Evolutionary conservation across 2,329 filamentous ascomycete species (phyloP).

Genomic region (Talaromyces albobiverticillius): DNA sequence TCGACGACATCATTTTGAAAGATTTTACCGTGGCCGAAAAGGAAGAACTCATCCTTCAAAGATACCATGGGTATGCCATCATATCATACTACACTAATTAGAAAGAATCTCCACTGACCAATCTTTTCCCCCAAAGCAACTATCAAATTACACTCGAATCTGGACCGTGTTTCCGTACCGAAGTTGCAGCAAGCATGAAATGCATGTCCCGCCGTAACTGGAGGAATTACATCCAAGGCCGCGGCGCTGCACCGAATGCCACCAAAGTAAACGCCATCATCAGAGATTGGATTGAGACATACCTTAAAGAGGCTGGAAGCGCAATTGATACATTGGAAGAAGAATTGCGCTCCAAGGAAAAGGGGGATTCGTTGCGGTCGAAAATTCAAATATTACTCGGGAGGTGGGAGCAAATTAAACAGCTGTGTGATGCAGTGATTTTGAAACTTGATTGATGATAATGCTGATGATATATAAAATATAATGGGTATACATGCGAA

Average conservation of each 20-base stretch:
- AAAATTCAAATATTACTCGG: slow-evolving; percentile 27
- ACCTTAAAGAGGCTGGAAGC: slow-evolving; percentile 32
- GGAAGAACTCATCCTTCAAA: slow-evolving; percentile 33
- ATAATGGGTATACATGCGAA: not conserved
- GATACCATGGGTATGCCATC: slow-evolving; percentile 37
- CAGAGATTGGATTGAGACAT: slow-evolving; percentile 33
- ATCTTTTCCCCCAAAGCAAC: slow-evolving; percentile 27
- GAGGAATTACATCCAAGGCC: slow-evolving; percentile 37
- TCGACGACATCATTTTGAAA: slow-evolving; percentile 41
- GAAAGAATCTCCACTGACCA: not conserved
- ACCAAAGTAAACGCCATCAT: slow-evolving; percentile 32
- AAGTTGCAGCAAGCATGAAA: slow-evolving; percentile 39
- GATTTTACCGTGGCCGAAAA: slow-evolving; percentile 28
- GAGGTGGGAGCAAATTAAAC: slow-evolving; percentile 40
- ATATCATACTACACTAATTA: not conserved
- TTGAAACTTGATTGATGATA: slow-evolving; percentile 15
- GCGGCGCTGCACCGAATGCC: slow-evolving; percentile 29
- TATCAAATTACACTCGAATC: slow-evolving; percentile 35
- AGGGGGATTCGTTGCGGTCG: slow-evolving; percentile 19
- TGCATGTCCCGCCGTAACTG: slow-evolving; percentile 39
- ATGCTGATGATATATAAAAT: not conserved
- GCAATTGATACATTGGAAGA: slow-evolving; percentile 24
- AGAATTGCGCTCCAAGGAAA: slow-evolving; percentile 12
- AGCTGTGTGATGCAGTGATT: slow-evolving; percentile 28
- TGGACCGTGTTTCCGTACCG: slow-evolving; percentile 43